A percentile compares a stretch with the other conserved stretches of the same genome.
These are phyloP conservation scores for Fusarium luffae DNA, from an alignment of 2,329 filamentous ascomycete genomes.

Conservation along the genomic window DNA sequence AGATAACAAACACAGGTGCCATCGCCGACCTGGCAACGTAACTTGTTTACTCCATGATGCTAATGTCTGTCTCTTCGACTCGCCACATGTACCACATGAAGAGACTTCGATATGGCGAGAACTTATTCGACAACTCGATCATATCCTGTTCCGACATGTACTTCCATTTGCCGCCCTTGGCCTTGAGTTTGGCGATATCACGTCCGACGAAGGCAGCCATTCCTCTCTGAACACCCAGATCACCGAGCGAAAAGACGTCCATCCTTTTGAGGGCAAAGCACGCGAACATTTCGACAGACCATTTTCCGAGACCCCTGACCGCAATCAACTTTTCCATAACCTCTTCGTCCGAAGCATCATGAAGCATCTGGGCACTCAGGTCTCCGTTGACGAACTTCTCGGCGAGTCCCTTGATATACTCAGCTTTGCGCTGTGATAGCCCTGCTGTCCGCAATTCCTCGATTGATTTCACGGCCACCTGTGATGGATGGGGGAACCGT, in stretches of 20 bases:
- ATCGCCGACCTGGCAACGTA: conserved; percentile 29
- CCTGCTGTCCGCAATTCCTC: conserved; percentile 82
- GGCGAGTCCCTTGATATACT: conserved; percentile 90
- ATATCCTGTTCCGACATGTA: conserved; percentile 97
- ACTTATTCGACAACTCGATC: conserved; percentile 81
- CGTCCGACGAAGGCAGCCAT: conserved; percentile 89
- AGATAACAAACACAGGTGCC: conserved; percentile 22
- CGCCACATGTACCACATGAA: conserved; percentile 99
- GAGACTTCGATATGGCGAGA: conserved; percentile 86
- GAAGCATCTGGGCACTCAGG: conserved; percentile 79
- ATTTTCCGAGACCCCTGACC: conserved; percentile 86
- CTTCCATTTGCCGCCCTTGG: conserved; percentile 90
- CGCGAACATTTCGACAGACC: conserved; percentile 98
- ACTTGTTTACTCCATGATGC: conserved; percentile 60
- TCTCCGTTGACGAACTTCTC: conserved; percentile 82
- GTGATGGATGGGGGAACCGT: conserved; percentile 78
- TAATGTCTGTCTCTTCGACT: conserved; percentile 81
- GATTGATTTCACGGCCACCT: conserved; percentile 74
- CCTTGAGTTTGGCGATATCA: conserved; percentile 86
- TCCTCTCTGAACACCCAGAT: conserved; percentile 92
- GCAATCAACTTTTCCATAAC: conserved; percentile 84
- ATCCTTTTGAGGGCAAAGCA: conserved; percentile 93
- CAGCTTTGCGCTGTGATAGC: conserved; percentile 92
- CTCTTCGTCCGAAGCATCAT: conserved; percentile 84
- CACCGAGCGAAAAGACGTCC: conserved; percentile 93